Conservation (phyloP, 2,329 filamentous ascomycete genomes). For the Cadophora gregata region DNA sequence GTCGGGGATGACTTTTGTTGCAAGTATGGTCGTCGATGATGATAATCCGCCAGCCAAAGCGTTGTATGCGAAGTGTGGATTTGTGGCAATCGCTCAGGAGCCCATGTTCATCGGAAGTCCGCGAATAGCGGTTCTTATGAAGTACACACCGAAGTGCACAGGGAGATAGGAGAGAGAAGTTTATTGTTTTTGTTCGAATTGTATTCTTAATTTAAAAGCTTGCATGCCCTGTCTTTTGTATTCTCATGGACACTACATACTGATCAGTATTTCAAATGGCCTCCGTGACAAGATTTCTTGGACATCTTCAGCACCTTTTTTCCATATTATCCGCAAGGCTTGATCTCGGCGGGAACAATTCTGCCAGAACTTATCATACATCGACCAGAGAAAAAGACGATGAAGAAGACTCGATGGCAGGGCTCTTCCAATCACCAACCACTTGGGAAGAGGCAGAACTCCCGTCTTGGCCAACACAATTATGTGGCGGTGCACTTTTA, state of each 20-base stretch:
- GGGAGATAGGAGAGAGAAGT: neutral
- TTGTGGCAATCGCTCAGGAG: constrained; percentile 39
- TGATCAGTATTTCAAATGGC: too few species aligned
- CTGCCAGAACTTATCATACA: too few species aligned
- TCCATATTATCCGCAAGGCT: too few species aligned
- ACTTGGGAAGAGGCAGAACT: neutral
- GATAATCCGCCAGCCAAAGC: constrained; percentile 44
- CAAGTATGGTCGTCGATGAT: constrained; percentile 46
- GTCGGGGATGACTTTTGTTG: constrained; percentile 34
- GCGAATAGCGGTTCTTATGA: constrained; percentile 33
- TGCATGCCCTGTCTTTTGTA: neutral
- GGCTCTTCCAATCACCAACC: neutral
- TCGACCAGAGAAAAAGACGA: neutral
- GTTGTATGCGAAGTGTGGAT: constrained; percentile 48
- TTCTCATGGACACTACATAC: too few species aligned
- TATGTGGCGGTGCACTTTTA: constrained; percentile 33
- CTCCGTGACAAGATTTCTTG: too few species aligned
- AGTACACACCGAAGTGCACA: constrained; percentile 23
- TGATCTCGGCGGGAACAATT: too few species aligned
- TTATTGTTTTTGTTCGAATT: neutral
- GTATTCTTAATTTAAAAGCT: neutral
- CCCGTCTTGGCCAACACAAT: neutral
- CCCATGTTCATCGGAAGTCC: constrained; percentile 16
- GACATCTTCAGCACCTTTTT: too few species aligned
- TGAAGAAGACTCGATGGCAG: too few species aligned